Percentiles rank a stretch among this genome's conserved stretches.
Evolutionary conservation across 768 basidiomycete species (phyloP).

Genomic region (Serendipita sp.): DNA sequence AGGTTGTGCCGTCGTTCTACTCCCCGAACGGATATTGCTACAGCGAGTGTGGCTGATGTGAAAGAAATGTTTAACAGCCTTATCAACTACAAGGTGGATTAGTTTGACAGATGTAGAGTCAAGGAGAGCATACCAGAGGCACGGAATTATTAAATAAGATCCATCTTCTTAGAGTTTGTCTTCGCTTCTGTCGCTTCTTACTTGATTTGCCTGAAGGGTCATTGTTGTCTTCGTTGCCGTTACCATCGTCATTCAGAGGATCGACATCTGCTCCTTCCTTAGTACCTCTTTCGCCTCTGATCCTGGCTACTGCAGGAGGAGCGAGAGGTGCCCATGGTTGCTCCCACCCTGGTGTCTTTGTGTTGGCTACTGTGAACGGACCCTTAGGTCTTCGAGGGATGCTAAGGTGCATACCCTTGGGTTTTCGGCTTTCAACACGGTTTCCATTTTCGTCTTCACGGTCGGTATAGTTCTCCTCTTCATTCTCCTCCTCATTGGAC

Average conservation of each 20-base stretch:
- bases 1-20: constrained; percentile 34
- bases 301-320: background rate
- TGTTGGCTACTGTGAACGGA: constrained; percentile 39
- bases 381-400: constrained; percentile 9
- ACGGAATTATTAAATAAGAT: constrained; percentile 62
- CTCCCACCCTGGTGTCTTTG: constrained; percentile 48
- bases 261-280: constrained; percentile 5
- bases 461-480: constrained; percentile 1
- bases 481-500: constrained; percentile 12
- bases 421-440: constrained; percentile 4
- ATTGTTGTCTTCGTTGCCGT: background rate
- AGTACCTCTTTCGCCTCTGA: background rate
- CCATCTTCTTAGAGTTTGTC: constrained; percentile 43
- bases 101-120: constrained; percentile 7
- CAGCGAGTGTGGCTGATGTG: constrained; percentile 58
- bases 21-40: constrained; percentile 59
- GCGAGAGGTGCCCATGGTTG: constrained; percentile 37
- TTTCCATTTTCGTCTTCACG: constrained; percentile 6
- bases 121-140: constrained; percentile 41
- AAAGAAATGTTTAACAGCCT: constrained; percentile 73
- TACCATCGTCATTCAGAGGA: background rate
- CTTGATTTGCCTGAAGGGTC: constrained; percentile 17
- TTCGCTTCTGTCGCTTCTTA: constrained; percentile 24
- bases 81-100: constrained; percentile 39
- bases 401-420: constrained; percentile 17